These are phyloP conservation scores for Gyrodon lividus DNA, from an alignment of 768 basidiomycete species.

Conservation along the genomic window DNA sequence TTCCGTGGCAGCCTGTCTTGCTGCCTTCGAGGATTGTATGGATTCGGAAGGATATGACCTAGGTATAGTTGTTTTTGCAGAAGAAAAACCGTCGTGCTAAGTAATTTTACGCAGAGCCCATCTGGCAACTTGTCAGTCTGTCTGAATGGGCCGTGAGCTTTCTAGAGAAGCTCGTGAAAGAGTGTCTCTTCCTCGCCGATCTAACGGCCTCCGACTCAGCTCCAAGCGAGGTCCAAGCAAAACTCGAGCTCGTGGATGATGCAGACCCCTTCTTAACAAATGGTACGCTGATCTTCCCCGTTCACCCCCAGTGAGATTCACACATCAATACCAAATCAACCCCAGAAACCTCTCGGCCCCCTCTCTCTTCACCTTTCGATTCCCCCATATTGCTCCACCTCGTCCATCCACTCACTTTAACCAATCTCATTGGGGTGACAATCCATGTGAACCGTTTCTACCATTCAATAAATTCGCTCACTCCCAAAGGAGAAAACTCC, in stretches of 20 bases:
- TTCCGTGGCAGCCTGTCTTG: constrained; percentile 56
- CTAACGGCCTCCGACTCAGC: constrained; percentile 12
- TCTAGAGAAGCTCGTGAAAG: constrained; percentile 60
- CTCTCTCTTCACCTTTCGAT: constrained; percentile 23
- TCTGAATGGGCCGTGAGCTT: constrained; percentile 62
- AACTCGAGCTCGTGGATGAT: constrained; percentile 30
- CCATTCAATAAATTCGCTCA: constrained; percentile 48
- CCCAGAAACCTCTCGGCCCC: constrained; percentile 17
- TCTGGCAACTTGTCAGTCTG: constrained; percentile 70
- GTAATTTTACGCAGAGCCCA: constrained; percentile 46
- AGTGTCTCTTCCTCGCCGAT: constrained; percentile 40
- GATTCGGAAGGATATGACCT: constrained; percentile 63
- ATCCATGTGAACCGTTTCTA: constrained; percentile 60
- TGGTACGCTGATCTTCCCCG: constrained; percentile 23
- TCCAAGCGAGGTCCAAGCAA: constrained; percentile 15
- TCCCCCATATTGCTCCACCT: constrained; percentile 55
- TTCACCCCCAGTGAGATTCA: constrained; percentile 47
- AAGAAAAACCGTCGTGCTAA: constrained; percentile 6
- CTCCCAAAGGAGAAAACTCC: constrained; percentile 59
- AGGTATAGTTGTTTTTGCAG: constrained; percentile 38
- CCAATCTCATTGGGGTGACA: constrained; percentile 48
- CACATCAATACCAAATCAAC: constrained; percentile 36
- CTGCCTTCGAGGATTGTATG: constrained; percentile 66
- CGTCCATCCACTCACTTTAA: constrained; percentile 59
- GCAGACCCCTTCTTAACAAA: constrained; percentile 18